Conservation (phyloP, 225 moss, liverwort and hornwort genomes). For the Ulota crispa region DNA sequence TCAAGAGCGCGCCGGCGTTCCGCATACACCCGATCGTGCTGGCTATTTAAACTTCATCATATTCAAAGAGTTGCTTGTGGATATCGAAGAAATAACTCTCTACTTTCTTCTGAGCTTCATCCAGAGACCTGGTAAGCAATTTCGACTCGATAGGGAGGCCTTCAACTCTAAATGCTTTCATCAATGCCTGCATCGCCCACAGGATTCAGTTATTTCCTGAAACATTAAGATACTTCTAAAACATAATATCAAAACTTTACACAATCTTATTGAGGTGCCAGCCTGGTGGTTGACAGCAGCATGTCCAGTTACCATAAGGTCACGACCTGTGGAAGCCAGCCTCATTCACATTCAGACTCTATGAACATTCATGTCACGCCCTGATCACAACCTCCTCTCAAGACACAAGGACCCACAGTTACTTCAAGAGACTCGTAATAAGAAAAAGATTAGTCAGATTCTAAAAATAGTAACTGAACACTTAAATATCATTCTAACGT, state of each 20-base stretch:
- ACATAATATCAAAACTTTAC: not conserved
- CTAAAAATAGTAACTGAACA: not conserved
- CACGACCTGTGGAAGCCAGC: not conserved
- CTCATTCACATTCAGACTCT: not conserved
- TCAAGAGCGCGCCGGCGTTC: conserved; percentile 94
- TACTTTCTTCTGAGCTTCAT: conserved; percentile 98
- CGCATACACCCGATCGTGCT: conserved; percentile 84
- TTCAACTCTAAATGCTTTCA: conserved; percentile 98
- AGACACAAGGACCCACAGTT: not conserved
- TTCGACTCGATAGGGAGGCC: conserved; percentile 98
- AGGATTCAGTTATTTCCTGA: conserved; percentile 15
- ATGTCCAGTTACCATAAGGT: not conserved
- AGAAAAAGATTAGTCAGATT: not conserved
- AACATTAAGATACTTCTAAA: not conserved
- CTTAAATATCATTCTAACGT: not conserved
- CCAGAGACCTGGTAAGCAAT: conserved; percentile 91
- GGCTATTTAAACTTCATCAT: conserved; percentile 98
- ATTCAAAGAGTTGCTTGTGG: conserved; percentile 96
- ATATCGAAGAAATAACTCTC: conserved; percentile 99
- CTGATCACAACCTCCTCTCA: not conserved
- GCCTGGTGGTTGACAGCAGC: not conserved
- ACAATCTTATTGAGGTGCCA: not conserved
- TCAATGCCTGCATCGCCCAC: conserved; percentile 67
- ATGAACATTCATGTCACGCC: not conserved
- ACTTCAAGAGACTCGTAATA: not conserved